Evolutionary conservation across 306 rosid species (phyloP), one percentile per base, ranked within the genome.

Genomic region (Purshia tridentata): DNA sequence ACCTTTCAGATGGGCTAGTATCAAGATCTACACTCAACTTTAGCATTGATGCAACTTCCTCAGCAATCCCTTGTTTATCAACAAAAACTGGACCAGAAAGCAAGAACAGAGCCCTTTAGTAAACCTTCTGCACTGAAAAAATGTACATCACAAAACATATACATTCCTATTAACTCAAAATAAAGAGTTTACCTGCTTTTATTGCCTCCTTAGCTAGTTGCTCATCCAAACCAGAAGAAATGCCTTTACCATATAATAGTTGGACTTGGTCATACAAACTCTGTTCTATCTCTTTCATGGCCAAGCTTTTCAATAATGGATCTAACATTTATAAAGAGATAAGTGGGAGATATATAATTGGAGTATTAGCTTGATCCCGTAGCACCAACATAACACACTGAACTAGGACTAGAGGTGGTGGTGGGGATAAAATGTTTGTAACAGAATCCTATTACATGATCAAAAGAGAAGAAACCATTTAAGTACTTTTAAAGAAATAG

Each of bases 11-110:
- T 72, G 84, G 80, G 84, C 84, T 42, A 54, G 96, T 88, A 79
- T 89, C 84, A 76, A 93, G 82, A 54, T 88, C 90, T 54, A 91
- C 97, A 69, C 91, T 91, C 84, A 94, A 81, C 84, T 94, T 94
- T 44, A 94, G 90, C 78, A 81, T 4, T 5, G 97, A 91, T 53
- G 95, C 96, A 54, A 94, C 98, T 77, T 86, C 88, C 86, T 91
- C 83, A 4, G 98, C 98, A 72, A 94, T 80, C 76, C 93, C 89
- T 70, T 88, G 95, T 85, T 83, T 94, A 84, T 91, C 90, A 41
- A 92, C 92, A 67, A 90, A 85, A 82, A 76, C 97, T 94, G 81
- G 48, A 72, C 71, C 81, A 80, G 74, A 81, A 72, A 59, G 69
- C 65, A 75, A 82, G 37, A 79, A 81, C n/a, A 75, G 63, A 78